Percentiles rank a stretch among this genome's conserved stretches.
phyloP scores from a whole-genome alignment of 2,329 filamentous ascomycete species.

The Akanthomyces uredinophilus region DNA sequence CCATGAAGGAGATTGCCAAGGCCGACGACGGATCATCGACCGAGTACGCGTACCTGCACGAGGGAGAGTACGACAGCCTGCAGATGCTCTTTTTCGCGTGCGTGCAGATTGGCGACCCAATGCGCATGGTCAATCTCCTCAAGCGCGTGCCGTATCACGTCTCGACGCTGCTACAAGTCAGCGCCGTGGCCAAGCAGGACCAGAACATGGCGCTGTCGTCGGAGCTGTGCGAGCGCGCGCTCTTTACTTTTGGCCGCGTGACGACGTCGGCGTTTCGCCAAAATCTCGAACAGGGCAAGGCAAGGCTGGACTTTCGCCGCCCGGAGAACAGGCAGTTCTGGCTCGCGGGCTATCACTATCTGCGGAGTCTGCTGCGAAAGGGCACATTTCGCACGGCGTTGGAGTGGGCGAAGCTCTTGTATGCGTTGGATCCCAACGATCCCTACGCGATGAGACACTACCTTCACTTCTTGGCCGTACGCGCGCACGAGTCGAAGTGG shows the following conservation, averaged over 20 bases:
- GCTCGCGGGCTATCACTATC: slow-evolving; percentile 84
- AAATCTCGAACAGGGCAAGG: slow-evolving; percentile 70
- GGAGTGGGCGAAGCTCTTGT: slow-evolving; percentile 85
- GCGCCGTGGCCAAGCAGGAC: slow-evolving; percentile 86
- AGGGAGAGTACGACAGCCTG: slow-evolving; percentile 63
- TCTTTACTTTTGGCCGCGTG: slow-evolving; percentile 90
- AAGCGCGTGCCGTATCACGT: slow-evolving; percentile 68
- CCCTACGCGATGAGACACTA: slow-evolving; percentile 78
- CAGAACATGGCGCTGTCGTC: slow-evolving; percentile 80
- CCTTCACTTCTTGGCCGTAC: slow-evolving; percentile 79
- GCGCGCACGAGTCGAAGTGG: slow-evolving; percentile 70
- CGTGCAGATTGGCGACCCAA: slow-evolving; percentile 79
- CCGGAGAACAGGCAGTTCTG: slow-evolving; percentile 91
- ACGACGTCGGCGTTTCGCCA: slow-evolving; percentile 76
- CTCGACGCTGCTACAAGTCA: slow-evolving; percentile 88
- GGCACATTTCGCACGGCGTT: slow-evolving; percentile 92
- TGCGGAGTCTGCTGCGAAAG: slow-evolving; percentile 77
- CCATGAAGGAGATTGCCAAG: slow-evolving; percentile 61
- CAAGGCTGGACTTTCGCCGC: slow-evolving; percentile 72
- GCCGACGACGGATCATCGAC: slow-evolving; percentile 47
- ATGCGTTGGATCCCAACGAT: slow-evolving; percentile 70
- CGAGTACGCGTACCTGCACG: slow-evolving; percentile 76
- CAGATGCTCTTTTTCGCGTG: slow-evolving; percentile 72
- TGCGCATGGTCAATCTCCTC: slow-evolving; percentile 73
- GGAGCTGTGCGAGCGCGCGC: slow-evolving; percentile 81